phyloP scores from a whole-genome alignment of 257 asterid species.

The Solanum neorickii region DNA sequence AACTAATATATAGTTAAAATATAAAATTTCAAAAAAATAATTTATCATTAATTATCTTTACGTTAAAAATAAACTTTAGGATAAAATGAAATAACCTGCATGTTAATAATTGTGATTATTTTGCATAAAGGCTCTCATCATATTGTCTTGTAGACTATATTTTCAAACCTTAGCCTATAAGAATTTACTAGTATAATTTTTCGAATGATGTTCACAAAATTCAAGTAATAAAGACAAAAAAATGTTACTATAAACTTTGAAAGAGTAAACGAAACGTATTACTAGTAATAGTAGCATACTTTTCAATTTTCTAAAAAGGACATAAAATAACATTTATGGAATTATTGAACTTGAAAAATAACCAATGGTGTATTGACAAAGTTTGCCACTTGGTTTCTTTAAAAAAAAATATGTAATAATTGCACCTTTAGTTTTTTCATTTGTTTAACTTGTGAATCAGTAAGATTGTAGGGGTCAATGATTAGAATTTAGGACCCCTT shows the following conservation, averaged over 20 bases:
- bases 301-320: neutral
- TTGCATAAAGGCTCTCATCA: neutral
- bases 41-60: neutral
- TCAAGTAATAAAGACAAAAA: neutral
- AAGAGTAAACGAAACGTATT: neutral
- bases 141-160: neutral
- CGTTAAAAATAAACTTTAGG: neutral
- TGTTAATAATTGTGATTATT: neutral
- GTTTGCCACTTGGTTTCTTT: neutral
- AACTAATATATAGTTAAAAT: too few species aligned
- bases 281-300: neutral
- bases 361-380: neutral
- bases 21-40: too few species aligned
- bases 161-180: neutral
- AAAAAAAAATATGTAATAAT: neutral
- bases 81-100: too few species aligned
- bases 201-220: neutral
- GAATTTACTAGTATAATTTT: neutral
- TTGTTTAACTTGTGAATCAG: neutral
- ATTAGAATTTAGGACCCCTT: neutral
- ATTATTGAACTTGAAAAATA: neutral
- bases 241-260: neutral
- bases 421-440: neutral
- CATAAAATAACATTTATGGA: neutral
- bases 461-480: neutral